A percentile compares a stretch with the other conserved stretches of the same genome.
Conservation (phyloP, 352 stramenopile species). For the Aphanomyces stellatus region DNA sequence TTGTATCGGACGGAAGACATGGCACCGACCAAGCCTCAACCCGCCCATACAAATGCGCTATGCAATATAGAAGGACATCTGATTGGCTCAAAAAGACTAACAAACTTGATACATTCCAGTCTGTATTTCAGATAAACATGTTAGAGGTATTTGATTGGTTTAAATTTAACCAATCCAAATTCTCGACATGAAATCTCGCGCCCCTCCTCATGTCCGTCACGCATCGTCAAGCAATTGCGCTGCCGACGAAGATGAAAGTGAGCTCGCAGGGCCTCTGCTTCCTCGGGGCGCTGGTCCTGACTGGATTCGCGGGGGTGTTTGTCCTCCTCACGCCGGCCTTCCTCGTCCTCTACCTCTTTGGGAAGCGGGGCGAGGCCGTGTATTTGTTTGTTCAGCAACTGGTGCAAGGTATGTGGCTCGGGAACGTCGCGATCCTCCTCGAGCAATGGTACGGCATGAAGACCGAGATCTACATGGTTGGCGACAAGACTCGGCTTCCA, state of each 20-base stretch:
- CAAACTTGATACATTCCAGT: neutral
- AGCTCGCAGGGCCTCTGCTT: slow-evolving; percentile 39
- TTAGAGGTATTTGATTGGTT: neutral
- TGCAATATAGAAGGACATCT: too few relatives aligned
- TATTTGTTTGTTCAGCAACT: slow-evolving; percentile 25
- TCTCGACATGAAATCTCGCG: too few relatives aligned
- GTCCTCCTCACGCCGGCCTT: slow-evolving; percentile 53
- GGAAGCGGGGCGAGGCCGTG: slow-evolving; percentile 15
- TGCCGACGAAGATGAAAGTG: slow-evolving; percentile 19
- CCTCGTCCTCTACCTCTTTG: slow-evolving; percentile 25
- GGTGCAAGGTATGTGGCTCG: slow-evolving; percentile 73
- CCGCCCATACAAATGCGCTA: too few relatives aligned
- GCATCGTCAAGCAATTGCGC: neutral
- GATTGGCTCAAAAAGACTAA: neutral
- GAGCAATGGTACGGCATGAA: slow-evolving; percentile 56
- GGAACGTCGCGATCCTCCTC: slow-evolving; percentile 50
- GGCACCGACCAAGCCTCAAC: too few relatives aligned
- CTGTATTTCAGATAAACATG: neutral
- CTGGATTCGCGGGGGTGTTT: slow-evolving; percentile 42
- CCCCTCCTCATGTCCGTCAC: neutral
- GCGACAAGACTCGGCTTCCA: neutral
- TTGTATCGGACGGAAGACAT: neutral
- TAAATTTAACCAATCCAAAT: neutral
- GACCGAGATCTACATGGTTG: slow-evolving; percentile 35
- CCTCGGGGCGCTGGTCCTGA: slow-evolving; percentile 39